Base-by-base conservation (phyloP, 2,329 filamentous ascomycete species). In the Penicillium sp. region DNA sequence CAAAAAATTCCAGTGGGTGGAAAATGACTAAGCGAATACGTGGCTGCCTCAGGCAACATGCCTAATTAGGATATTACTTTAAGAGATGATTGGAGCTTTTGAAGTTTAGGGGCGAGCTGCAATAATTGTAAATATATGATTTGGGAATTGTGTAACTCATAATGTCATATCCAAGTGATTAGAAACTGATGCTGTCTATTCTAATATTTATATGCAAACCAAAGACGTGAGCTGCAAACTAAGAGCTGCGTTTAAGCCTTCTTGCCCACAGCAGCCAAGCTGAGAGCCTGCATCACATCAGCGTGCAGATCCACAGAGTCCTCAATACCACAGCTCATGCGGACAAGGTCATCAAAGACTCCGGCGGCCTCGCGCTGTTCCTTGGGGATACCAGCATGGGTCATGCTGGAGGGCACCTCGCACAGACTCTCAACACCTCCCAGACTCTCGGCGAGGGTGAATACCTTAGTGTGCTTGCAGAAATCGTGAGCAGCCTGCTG, bases 391-490 rank as follows among this genome's bases (percentile, higher is more conserved):
- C 93, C 94, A 25, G 91, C 90, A 75, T 99, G 94, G 18, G 94
- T 99, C 94, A 99, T 99, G 76, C 86, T 90, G 66, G 89, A 90
- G 23, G 94, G 94, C 3, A 99, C 85, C 77, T 99, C 94, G 65
- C 92, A 87, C 59, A 99, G 80, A 68, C 85, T 89, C 83, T 99
- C 94, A 46, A 99, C 88, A 52, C 93, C 94, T 57, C 94, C 94
- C 25, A 99, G 78, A 56, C 86, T 90, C 81, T 99, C 94, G 31
- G 94, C 94, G 7, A 99, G 82, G 1, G 91, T 96, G 77, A 96
- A 97, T 73, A 99, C 86, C 68, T 85, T 85, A 41, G 92, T 97
- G 56, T 83, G 78, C 75, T 94, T 87, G 82, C 94, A 97, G 84
- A 99, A 99, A 50, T 86, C 84, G 77, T 95, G 89, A 15, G 94